Conservation (phyloP, 176 grass and related monocot genomes). For the Oropetium thomaeum region DNA sequence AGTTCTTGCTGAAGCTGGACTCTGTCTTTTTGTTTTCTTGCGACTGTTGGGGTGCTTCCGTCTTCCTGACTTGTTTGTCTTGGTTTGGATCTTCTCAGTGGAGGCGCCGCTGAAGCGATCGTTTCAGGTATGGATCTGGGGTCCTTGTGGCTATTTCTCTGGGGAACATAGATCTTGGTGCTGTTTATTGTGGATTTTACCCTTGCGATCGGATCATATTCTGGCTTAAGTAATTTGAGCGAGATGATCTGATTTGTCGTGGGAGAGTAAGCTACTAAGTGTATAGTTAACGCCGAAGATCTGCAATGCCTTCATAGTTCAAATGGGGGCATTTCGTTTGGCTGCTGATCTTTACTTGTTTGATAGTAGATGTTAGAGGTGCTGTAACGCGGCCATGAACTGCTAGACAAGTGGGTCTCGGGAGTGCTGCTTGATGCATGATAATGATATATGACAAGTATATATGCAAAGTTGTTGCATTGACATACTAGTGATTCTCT, state of each 20-base stretch:
- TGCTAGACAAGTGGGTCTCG: neutral
- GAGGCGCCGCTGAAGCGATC: constrained; percentile 66
- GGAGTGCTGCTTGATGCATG: neutral
- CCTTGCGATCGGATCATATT: neutral
- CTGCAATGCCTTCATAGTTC: constrained; percentile 6
- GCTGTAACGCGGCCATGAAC: neutral
- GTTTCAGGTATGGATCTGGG: constrained; percentile 78
- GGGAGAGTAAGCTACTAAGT: neutral
- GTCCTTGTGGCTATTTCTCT: neutral
- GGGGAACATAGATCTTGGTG: constrained; percentile 43
- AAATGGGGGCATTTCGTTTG: neutral
- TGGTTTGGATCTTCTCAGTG: constrained; percentile 59
- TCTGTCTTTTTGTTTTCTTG: neutral
- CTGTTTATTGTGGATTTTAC: constrained; percentile 11
- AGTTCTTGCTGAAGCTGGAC: neutral
- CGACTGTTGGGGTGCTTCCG: neutral
- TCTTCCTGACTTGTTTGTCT: constrained; percentile 7
- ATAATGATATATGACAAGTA: neutral
- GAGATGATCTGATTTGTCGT: constrained; percentile 28
- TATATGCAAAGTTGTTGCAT: neutral
- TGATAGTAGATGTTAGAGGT: neutral
- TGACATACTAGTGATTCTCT: neutral
- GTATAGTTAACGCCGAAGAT: neutral
- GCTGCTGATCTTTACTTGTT: neutral
- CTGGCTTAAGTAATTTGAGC: constrained; percentile 15